Evolutionary conservation across 306 rosid species (phyloP), one percentile per base, ranked within the genome.

Genomic region (Astragalus glycyphyllos): DNA sequence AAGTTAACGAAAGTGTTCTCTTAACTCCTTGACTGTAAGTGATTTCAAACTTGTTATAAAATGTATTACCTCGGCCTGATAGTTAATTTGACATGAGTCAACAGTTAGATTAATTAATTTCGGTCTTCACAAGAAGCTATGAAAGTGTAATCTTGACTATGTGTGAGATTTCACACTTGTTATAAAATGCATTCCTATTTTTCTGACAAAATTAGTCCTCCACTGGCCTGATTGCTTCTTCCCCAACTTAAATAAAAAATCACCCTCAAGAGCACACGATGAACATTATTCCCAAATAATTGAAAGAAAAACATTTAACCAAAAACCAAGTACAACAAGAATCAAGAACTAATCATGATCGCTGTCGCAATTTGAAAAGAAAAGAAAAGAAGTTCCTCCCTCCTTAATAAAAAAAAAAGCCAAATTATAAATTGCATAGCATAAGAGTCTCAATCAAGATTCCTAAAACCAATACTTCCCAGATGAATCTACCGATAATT

Each of bases 271-370:
- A 29, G 12, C 53, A 31, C 37, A 50, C 14, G 4, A 20, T 55
- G 56, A 13, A 20, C 15, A 13, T 38, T 14, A 38, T 48, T 49
- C 40, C 57, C 31, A 16, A n/a, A 50, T 11, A 46, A 26, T 29
- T 65, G 34, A 54, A 67, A 60, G 48, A 66, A 65, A 53, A 79
- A 37, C 50, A 75, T 37, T 45, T 14, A 75, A 48, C 50, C 58
- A 71, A 66, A 70, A 46, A 23, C 26, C 66, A 60, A 64, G 78
- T 65, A 32, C 17, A 48, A 51, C 48, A 69, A 17, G 47, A 54
- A 79, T 76, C 56, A 72, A 72, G 32, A 54, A 65, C 46, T 38
- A 62, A 61, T 68, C 58, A 13, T 40, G 45, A 59, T 58, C 14
- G 60, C 8, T 59, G 56, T 58, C 31, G 8, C 44, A 55, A 57